Evolutionary conservation across 2,329 filamentous ascomycete genomes (phyloP).

Genomic region (Nemania serpens): DNA sequence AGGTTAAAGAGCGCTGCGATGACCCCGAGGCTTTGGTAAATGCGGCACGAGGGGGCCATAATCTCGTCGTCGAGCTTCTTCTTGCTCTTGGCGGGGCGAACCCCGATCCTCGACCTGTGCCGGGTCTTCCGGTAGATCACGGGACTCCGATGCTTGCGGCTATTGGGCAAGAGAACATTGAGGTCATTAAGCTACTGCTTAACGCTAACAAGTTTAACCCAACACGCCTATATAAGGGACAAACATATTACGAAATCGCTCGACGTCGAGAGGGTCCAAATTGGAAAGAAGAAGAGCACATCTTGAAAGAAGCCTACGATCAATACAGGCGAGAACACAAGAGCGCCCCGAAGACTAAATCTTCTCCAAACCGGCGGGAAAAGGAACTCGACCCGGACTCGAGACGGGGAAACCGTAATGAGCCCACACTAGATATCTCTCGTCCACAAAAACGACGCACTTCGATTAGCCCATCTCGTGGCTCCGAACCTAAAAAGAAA

Average conservation of each 20-base stretch:
- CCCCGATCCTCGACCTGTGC: slow-evolving; percentile 70
- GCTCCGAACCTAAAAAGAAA: slow-evolving; percentile 53
- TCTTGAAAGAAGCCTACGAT: slow-evolving; percentile 78
- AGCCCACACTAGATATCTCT: slow-evolving; percentile 50
- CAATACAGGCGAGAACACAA: slow-evolving; percentile 61
- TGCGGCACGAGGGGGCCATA: slow-evolving; percentile 89
- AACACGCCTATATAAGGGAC: slow-evolving; percentile 73
- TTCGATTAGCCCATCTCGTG: slow-evolving; percentile 53
- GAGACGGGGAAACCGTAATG: slow-evolving; percentile 50
- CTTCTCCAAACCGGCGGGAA: slow-evolving; percentile 52
- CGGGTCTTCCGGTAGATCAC: slow-evolving; percentile 66
- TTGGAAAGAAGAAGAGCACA: slow-evolving; percentile 85
- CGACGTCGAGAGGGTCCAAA: slow-evolving; percentile 80
- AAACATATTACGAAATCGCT: slow-evolving; percentile 87
- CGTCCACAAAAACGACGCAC: slow-evolving; percentile 52
- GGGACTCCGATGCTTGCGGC: slow-evolving; percentile 93
- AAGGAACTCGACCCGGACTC: slow-evolving; percentile 50
- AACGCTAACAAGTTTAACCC: slow-evolving; percentile 82
- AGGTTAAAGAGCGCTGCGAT: slow-evolving; percentile 64
- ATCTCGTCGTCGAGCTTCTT: slow-evolving; percentile 80
- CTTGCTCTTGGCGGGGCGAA: slow-evolving; percentile 69
- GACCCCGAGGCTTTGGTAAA: slow-evolving; percentile 89
- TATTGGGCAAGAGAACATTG: slow-evolving; percentile 85
- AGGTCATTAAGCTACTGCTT: slow-evolving; percentile 80
- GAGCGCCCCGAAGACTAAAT: slow-evolving; percentile 54